Base-by-base conservation (phyloP, 2,329 filamentous ascomycete species). In the Alternaria brassicicola region DNA sequence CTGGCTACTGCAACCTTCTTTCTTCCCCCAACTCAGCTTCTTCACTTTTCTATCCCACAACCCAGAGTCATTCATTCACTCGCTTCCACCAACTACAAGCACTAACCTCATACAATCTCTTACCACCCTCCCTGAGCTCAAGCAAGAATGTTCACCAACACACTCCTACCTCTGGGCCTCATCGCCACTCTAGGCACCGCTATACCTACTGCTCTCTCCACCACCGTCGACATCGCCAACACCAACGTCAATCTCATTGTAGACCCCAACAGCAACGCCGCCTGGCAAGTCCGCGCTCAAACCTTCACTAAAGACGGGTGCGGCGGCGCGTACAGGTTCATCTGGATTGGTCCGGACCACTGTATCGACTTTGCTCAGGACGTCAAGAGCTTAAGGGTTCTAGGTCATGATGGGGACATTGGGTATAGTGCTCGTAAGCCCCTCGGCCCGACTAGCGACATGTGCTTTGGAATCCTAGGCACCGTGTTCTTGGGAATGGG, bases 401-500 rank as follows among this genome's bases (percentile, higher is more conserved):
- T 47, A 1, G 43, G 43, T 1, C 9, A 47, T 21, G 43, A 47
- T 25, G 30, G 43, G 4, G 12, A 13, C 4, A 6, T 35, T 9
- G n/a, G 21, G 9, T 17, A 47, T 5, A 17, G 25, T 15, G 19
- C 28, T 47, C 13, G 43, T 47, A 15, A 15, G 43, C 33, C n/a
- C n/a, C n/a, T n/a, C n/a, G n/a, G n/a, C n/a, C n/a, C n/a, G n/a
- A n/a, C n/a, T n/a, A n/a, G n/a, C n/a, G n/a, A n/a, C n/a, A n/a
- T n/a, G n/a, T n/a, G n/a, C n/a, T n/a, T n/a, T n/a, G n/a, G n/a
- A n/a, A n/a, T n/a, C n/a, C n/a, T n/a, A n/a, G n/a, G n/a, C n/a
- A n/a, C n/a, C n/a, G n/a, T n/a, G 6, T 6, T 35, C 0, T n/a
- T n/a, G 0, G 15, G 15, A 15, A 35, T 35, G 31, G 0, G 15